These are phyloP conservation scores for Boletus subcaerulescens DNA, from an alignment of 768 basidiomycete genomes.

Conservation along the genomic window DNA sequence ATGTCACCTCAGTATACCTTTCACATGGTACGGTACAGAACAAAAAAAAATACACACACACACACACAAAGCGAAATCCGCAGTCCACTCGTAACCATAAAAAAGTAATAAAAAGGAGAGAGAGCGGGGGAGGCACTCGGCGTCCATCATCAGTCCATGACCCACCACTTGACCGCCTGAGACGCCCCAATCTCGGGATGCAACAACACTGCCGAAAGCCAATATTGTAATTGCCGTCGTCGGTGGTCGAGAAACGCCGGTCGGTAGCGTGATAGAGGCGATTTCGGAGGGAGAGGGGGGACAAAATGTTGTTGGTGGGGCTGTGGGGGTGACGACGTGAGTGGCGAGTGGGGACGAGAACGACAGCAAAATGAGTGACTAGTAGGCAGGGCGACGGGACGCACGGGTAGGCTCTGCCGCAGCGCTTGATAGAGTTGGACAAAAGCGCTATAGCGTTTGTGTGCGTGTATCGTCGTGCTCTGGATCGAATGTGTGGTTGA, in stretches of 20 bases:
- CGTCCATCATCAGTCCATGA: slow-evolving; percentile 39
- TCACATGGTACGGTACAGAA: no score
- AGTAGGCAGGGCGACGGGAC: slow-evolving; percentile 6
- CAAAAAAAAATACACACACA: no score
- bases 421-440: slow-evolving; percentile 49
- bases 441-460: slow-evolving; percentile 69
- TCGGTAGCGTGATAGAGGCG: slow-evolving; percentile 62
- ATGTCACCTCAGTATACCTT: no score
- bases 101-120: slow-evolving; percentile 11
- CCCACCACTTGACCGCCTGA: slow-evolving; percentile 59
- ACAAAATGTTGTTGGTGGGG: slow-evolving; percentile 44
- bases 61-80: no score
- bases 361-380: no score
- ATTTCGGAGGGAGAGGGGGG: slow-evolving; percentile 66
- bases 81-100: not conserved
- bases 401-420: slow-evolving; percentile 50
- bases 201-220: slow-evolving; percentile 60
- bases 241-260: slow-evolving; percentile 66
- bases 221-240: slow-evolving; percentile 57
- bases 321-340: slow-evolving; percentile 25
- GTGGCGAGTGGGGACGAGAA: not conserved
- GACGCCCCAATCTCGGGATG: slow-evolving; percentile 70
- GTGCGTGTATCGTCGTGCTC: slow-evolving; percentile 61
- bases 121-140: not conserved
- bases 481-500: slow-evolving; percentile 14